Evolutionary conservation across 495 filamentous ascomycete genomes (phyloP), one percentile per base, ranked within the genome.

Genomic region (Neurospora tetraspora): DNA sequence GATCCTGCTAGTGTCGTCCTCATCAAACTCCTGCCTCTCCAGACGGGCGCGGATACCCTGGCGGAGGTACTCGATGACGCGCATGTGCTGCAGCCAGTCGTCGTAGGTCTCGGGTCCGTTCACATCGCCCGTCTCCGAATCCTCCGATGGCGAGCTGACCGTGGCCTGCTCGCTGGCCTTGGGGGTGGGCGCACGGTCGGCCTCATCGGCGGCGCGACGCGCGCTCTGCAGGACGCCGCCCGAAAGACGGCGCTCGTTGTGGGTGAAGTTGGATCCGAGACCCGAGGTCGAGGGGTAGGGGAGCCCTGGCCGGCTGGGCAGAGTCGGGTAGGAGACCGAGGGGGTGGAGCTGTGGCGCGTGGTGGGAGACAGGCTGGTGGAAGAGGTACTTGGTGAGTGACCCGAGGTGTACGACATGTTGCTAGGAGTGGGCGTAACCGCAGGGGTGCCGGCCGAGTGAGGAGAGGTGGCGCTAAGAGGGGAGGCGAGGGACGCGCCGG

Each of bases 351-450:
- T 87, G 75, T 88, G 88, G 69, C 88, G 89, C 72, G 87, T 89
- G 37, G 85, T 86, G 31, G 88, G 91, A 73, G 86, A 93, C 80
- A 93, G 87, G 75, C 86, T 88, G 59, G 82, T 81, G 36, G 89
- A 86, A 47, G 87, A 87, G 34, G 92, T 89, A 76, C 85, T 87
- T 0, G 96, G 95, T 5, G 95, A 98, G 78, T 96, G 93, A 71
- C 90, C 89, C 0, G 93, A 94, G 27, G 89, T 91, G 82, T 97
- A 96, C 1, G 92, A 94, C 78, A 93, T 87, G 18, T 89, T 88
- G 77, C 91, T 94, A n/a, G 93, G 94, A 2, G 94, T 92, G 9
- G 96, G 96, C 0, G 95, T 98, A 77, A 97, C 86, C 1, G 92
- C 94, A 9, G 94, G 94, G 23, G 94, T 96, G 71, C 91, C 85